A percentile compares a stretch with the other conserved stretches of the same genome.
Conservation (phyloP, 257 asterid species). For the Handroanthus guayacan region DNA sequence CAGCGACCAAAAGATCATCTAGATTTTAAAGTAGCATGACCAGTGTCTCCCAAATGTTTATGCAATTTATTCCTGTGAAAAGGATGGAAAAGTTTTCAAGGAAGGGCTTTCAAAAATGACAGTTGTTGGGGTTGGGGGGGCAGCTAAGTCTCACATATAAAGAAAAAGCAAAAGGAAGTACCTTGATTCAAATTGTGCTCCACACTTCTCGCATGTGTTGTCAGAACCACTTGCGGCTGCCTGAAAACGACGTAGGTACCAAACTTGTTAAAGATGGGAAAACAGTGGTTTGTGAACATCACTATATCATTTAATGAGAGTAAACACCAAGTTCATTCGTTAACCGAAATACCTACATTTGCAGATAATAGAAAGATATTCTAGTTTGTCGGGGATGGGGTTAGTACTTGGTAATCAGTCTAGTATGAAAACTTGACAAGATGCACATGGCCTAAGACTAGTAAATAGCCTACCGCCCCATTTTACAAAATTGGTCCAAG, state of each 20-base stretch:
- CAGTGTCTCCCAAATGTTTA: slow-evolving; percentile 82
- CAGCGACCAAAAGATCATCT: slow-evolving; percentile 47
- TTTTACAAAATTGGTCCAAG: neutral
- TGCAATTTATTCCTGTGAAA: slow-evolving; percentile 76
- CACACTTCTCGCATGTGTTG: slow-evolving; percentile 77
- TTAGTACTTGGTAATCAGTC: neutral
- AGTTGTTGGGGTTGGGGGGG: neutral
- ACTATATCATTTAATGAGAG: neutral
- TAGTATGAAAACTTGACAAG: neutral
- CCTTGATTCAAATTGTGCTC: slow-evolving; percentile 84
- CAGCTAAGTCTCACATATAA: neutral
- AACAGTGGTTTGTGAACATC: neutral
- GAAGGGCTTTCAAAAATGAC: slow-evolving; percentile 24
- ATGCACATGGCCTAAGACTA: neutral
- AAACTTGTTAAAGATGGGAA: slow-evolving; percentile 15
- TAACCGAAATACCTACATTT: neutral
- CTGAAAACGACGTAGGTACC: slow-evolving; percentile 42
- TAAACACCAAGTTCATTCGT: neutral
- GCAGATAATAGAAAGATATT: neutral
- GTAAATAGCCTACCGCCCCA: neutral
- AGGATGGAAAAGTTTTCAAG: slow-evolving; percentile 19
- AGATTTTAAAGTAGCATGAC: slow-evolving; percentile 73
- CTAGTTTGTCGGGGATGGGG: neutral
- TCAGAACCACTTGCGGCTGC: slow-evolving; percentile 50
- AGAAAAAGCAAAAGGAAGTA: slow-evolving; percentile 32